Base-by-base conservation (phyloP, 2,329 filamentous ascomycete genomes). In the Calonectria naviculata region DNA sequence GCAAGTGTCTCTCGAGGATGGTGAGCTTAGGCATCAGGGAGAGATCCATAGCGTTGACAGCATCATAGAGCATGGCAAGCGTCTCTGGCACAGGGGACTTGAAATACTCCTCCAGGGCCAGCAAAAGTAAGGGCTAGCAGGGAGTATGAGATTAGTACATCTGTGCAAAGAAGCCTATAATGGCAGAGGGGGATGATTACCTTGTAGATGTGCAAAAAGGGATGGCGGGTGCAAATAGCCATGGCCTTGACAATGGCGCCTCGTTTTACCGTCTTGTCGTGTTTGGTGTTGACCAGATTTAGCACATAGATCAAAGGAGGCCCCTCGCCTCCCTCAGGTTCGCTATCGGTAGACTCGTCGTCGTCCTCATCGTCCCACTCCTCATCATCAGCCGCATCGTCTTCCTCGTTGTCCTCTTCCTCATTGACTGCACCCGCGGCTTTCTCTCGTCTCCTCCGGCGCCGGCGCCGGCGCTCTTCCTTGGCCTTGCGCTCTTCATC, bases 171-270 rank as follows among this genome's bases (percentile, higher is more conserved):
- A 17, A 24, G 67, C 42, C 34, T 44, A 65, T 63, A 12, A 24
- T 44, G 42, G 21, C 21, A n/a, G 34, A 42, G 65, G 47, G 68
- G 66, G 67, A 61, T 65, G 81, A 87, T 75, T 82, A 93, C 94
- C 89, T 99, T 99, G 87, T 99, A 99, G 74, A 99, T 99, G 84
- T 99, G 97, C 76, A 99, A 86, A 83, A 99, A 99, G 4, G 97
- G 95, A 86, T 99, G 97, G 49, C 97, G 89, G 9, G 97, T 99
- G 86, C 97, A 99, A 76, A 99, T 98, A 34, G 97, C 97, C 97
- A 99, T 99, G 47, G 97, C 95, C 82, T 98, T 98, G 70, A 98
- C 96, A 61, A 98, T 89, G 24, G 97, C 97, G 70, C 97, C 97
- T 89, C 97, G 92, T 84, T 97, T 97, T 58, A 94, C 94, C 24